Evolutionary conservation across 257 asterid genomes (phyloP).

Genomic region (Leptodermis oblonga): DNA sequence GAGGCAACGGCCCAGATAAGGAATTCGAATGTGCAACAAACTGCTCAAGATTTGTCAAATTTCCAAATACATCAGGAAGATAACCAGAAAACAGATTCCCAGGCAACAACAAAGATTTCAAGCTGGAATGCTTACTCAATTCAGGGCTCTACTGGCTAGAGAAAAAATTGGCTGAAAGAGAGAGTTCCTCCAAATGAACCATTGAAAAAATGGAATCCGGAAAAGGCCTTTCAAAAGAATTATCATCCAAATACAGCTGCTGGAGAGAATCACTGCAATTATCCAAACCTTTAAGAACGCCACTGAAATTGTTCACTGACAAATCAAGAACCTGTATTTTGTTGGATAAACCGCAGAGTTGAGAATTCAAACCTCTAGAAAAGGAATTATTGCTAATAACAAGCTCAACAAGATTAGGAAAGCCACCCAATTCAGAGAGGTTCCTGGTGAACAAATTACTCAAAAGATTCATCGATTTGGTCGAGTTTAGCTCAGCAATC

Average conservation of each 20-base stretch:
- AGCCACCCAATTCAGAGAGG: slow-evolving; percentile 39
- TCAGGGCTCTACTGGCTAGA: slow-evolving; percentile 59
- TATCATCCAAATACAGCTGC: slow-evolving; percentile 54
- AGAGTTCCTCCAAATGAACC: slow-evolving; percentile 60
- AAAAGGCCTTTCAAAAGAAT: slow-evolving; percentile 57
- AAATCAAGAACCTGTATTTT: slow-evolving; percentile 51
- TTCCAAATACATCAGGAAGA: slow-evolving; percentile 76
- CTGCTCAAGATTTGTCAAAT: slow-evolving; percentile 54
- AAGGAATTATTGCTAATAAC: slow-evolving; percentile 60
- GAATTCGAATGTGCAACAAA: slow-evolving; percentile 69
- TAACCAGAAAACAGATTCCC: slow-evolving; percentile 59
- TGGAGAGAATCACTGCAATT: slow-evolving; percentile 48
- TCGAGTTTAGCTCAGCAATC: slow-evolving; percentile 37
- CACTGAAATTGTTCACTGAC: slow-evolving; percentile 53
- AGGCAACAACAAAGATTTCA: slow-evolving; percentile 41
- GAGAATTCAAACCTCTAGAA: slow-evolving; percentile 42
- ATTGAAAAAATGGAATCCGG: slow-evolving; percentile 56
- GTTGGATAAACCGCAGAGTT: slow-evolving; percentile 38
- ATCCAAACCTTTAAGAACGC: slow-evolving; percentile 48
- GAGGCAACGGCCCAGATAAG: slow-evolving; percentile 66
- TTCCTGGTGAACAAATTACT: slow-evolving; percentile 56
- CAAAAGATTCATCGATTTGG: slow-evolving; percentile 63
- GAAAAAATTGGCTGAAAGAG: slow-evolving; percentile 54
- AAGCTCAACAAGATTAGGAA: slow-evolving; percentile 57
- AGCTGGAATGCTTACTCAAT: slow-evolving; percentile 68